Evolutionary conservation across 2,329 filamentous ascomycete species (phyloP).

Genomic region (Cladosporium colombiae): DNA sequence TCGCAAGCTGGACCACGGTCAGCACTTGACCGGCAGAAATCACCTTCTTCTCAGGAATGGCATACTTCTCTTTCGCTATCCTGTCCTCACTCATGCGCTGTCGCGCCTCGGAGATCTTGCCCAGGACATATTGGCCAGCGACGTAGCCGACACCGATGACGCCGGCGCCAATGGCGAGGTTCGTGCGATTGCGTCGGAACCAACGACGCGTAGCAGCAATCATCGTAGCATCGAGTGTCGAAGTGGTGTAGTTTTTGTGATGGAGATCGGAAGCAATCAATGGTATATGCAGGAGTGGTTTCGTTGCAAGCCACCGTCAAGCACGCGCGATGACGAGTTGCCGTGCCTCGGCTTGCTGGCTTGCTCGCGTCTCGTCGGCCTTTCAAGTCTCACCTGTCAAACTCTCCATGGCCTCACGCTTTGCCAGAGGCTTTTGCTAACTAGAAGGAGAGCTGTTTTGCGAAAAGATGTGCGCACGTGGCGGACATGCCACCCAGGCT

Average conservation of each 20-base stretch:
- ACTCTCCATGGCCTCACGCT: background rate
- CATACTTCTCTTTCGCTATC: slow-evolving; percentile 94
- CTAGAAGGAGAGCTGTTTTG: background rate
- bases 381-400: background rate
- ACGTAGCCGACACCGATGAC: slow-evolving; percentile 88
- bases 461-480: background rate
- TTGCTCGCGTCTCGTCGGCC: background rate
- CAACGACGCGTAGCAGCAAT: slow-evolving; percentile 79
- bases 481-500: background rate
- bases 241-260: background rate
- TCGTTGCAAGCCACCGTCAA: slow-evolving; percentile 6
- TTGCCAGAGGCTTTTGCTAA: background rate
- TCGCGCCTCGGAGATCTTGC: slow-evolving; percentile 87
- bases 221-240: slow-evolving; percentile 46
- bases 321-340: slow-evolving; percentile 6
- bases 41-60: background rate
- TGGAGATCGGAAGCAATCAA: background rate
- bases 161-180: slow-evolving; percentile 82
- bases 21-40: background rate
- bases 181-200: slow-evolving; percentile 88
- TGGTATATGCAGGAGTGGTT: slow-evolving; percentile 2
- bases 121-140: slow-evolving; percentile 86
- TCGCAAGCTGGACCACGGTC: slow-evolving; percentile 65
- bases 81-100: slow-evolving; percentile 96
- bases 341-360: background rate